phyloP scores from a whole-genome alignment of 2,329 filamentous ascomycete species.

The Malbranchea zuffiana region DNA sequence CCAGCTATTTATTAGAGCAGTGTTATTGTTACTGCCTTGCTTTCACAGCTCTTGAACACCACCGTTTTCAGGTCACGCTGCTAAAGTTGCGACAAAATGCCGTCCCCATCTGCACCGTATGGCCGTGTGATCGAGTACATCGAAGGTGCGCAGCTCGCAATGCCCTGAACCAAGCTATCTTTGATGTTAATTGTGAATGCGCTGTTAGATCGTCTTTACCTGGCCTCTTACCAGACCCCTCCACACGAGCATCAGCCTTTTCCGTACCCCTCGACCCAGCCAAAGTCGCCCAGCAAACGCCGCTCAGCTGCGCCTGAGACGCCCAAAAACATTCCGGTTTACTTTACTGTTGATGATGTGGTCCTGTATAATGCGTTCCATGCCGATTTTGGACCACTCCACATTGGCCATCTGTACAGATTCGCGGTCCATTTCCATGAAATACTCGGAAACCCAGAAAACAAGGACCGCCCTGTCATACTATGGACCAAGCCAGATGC shows the following conservation, averaged over 20 bases:
- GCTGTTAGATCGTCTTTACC: slow-evolving; percentile 66
- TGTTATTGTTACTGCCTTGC: slow-evolving; percentile 3
- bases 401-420: slow-evolving; percentile 93
- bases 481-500: slow-evolving; percentile 93
- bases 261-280: slow-evolving; percentile 56
- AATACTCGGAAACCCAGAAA: slow-evolving; percentile 80
- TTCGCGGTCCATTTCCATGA: slow-evolving; percentile 96
- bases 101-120: slow-evolving; percentile 49
- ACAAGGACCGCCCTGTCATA: slow-evolving; percentile 79
- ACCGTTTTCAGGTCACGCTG: no score
- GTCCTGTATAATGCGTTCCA: slow-evolving; percentile 97
- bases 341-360: slow-evolving; percentile 88
- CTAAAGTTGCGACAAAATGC: slow-evolving; percentile 31
- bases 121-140: slow-evolving; percentile 95
- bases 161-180: slow-evolving; percentile 8
- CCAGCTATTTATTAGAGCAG: no score
- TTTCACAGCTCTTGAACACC: not conserved
- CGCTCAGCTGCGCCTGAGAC: slow-evolving; percentile 47
- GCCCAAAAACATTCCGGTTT: slow-evolving; percentile 58
- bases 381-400: slow-evolving; percentile 92
- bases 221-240: slow-evolving; percentile 77
- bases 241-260: slow-evolving; percentile 76
- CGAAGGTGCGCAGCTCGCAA: slow-evolving; percentile 52
- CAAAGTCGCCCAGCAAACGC: slow-evolving; percentile 63
- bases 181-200: slow-evolving; percentile 16